These are phyloP conservation scores for Chondrostereum purpureum DNA, from an alignment of 1,284 basidiomycete genomes.

Conservation along the genomic window DNA sequence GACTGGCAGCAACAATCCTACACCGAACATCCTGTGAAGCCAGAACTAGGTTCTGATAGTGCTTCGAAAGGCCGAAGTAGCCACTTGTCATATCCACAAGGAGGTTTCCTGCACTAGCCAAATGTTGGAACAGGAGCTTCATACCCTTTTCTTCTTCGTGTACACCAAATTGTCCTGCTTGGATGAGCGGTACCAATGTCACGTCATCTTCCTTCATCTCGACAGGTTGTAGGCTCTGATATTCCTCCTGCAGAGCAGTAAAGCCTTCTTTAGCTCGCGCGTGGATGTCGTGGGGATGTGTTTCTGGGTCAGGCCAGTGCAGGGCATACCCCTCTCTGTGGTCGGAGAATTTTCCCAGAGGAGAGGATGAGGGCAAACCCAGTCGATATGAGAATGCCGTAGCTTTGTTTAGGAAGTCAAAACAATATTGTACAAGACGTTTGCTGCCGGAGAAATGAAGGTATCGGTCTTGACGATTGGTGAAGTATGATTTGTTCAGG, in stretches of 20 bases:
- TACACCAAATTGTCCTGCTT: constrained; percentile 78
- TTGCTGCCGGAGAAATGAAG: constrained; percentile 64
- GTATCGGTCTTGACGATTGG: constrained; percentile 93
- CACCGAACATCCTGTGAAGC: constrained; percentile 51
- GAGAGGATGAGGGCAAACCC: constrained; percentile 25
- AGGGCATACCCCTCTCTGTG: constrained; percentile 34
- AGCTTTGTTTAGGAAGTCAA: constrained; percentile 67
- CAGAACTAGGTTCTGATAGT: constrained; percentile 76
- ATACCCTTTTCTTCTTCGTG: constrained; percentile 76
- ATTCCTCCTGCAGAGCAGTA: constrained; percentile 38
- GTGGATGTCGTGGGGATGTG: constrained; percentile 59
- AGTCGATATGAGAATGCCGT: constrained; percentile 74
- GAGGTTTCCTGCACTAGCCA: constrained; percentile 23
- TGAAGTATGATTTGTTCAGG: constrained; percentile 90
- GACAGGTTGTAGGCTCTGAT: background rate
- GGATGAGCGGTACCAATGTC: constrained; percentile 73
- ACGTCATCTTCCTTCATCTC: constrained; percentile 34
- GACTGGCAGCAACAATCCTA: constrained; percentile 80
- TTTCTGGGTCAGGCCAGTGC: constrained; percentile 50
- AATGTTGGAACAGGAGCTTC: constrained; percentile 42
- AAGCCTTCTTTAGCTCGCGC: constrained; percentile 41
- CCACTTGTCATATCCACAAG: constrained; percentile 82
- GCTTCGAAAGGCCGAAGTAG: constrained; percentile 85
- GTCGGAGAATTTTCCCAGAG: constrained; percentile 21
- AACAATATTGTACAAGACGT: constrained; percentile 81